phyloP scores from a whole-genome alignment of 164 flowering plant genomes.

The Chimonanthus praecox region DNA sequence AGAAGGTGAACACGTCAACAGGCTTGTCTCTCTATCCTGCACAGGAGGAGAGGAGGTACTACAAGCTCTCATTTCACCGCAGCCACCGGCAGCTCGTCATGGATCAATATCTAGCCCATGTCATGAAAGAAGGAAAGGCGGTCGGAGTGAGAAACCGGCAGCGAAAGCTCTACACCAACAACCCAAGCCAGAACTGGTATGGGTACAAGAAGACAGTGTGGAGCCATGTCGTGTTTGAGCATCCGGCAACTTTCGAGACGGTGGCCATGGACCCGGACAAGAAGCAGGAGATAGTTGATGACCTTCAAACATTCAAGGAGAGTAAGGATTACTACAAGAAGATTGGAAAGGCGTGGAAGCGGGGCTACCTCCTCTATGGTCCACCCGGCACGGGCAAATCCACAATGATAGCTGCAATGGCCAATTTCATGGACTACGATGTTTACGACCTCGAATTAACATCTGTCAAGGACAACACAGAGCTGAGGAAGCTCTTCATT shows the following conservation, averaged over 20 bases:
- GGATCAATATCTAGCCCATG: slow-evolving; percentile 36
- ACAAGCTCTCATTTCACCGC: slow-evolving; percentile 44
- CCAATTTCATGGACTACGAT: slow-evolving; percentile 51
- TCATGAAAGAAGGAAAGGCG: slow-evolving; percentile 43
- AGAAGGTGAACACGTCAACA: neutral
- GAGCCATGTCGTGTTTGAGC: slow-evolving; percentile 54
- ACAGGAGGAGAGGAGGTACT: slow-evolving; percentile 27
- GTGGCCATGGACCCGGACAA: slow-evolving; percentile 48
- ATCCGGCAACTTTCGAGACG: slow-evolving; percentile 53
- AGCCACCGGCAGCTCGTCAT: slow-evolving; percentile 33
- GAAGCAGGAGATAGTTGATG: slow-evolving; percentile 49
- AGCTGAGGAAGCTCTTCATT: slow-evolving; percentile 48
- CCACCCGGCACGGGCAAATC: slow-evolving; percentile 71
- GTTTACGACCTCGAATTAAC: slow-evolving; percentile 64
- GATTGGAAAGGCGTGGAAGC: slow-evolving; percentile 60
- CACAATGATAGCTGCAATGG: slow-evolving; percentile 67
- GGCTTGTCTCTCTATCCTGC: slow-evolving; percentile 17
- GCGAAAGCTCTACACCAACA: slow-evolving; percentile 54
- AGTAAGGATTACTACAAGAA: slow-evolving; percentile 46
- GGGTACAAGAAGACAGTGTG: slow-evolving; percentile 34
- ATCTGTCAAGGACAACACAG: slow-evolving; percentile 46
- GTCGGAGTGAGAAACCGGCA: slow-evolving; percentile 33
- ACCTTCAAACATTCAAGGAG: slow-evolving; percentile 36
- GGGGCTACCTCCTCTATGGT: slow-evolving; percentile 61
- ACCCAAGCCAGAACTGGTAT: slow-evolving; percentile 21